Evolutionary conservation across 177 flowering plant genomes (phyloP), one percentile per base, ranked within the genome.

Genomic region (Vitis hybrid): DNA sequence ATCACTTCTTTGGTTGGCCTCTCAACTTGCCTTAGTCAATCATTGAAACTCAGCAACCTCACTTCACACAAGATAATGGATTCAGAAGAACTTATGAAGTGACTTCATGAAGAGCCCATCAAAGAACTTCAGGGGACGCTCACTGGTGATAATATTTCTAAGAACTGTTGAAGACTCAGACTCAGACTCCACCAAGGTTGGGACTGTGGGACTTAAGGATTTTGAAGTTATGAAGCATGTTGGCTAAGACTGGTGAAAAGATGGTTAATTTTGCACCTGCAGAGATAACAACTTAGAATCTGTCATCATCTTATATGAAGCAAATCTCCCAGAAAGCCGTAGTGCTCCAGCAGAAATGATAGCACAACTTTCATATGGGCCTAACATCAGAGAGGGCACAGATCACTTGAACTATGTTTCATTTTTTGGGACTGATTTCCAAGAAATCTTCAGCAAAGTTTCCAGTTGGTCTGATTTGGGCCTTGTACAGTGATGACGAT

Each of bases 1-100:
- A 21, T 88, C 98, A 50, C 98, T 82, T 91, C 98, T 71, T 71
- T 89, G 62, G 90, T 89, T 48, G 97, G 97, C 48, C 94, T 92
- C 19, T 79, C 94, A 49, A 64, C 84, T 49, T 82, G 81, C 76
- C 78, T 83, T 61, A 77, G 86, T 66, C 86, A 84, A 50, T 83
- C 95, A 3, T 62, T 88, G 74, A 84, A 80, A 71, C 84, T 87
- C 56, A 84, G 82, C 85, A 88, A 80, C 70, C 87, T 91, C 52
- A 80, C 85, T 62, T 56, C 91, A 60, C 76, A 56, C 30, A 92
- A 88, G 75, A 73, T 73, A 11, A 88, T 81, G 55, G 84, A 82
- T 67, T 70, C 87, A 48, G 35, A 69, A 71, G 93, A 87, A 13
- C 76, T 82, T 50, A 65, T 67, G 12, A 91, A 88, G 24, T 76